Evolutionary conservation across 805 yeast species (phyloP).

Genomic region (Yarrowia sp.): DNA sequence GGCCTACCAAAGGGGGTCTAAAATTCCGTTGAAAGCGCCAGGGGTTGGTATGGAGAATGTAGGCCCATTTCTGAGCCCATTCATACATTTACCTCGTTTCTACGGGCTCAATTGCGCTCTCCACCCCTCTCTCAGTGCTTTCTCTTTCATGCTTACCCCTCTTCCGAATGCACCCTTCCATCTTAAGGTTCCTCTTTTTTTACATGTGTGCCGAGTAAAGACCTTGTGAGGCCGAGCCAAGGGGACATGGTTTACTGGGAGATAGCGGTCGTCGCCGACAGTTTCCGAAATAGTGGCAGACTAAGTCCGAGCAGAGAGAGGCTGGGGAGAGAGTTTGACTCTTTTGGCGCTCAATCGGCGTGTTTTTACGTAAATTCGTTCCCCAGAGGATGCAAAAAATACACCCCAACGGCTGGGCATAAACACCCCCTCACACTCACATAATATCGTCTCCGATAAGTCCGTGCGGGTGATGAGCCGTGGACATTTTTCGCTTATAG

Average conservation of each 20-base stretch:
- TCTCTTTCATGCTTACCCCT: constrained; percentile 21
- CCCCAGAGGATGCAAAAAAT: no score
- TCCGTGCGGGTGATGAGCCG: constrained; percentile 16
- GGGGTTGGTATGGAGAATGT: no score
- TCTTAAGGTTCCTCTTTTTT: constrained; percentile 5
- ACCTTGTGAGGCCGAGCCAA: constrained; percentile 23
- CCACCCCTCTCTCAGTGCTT: neutral
- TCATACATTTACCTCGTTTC: neutral
- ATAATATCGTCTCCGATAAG: neutral
- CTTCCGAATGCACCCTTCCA: constrained; percentile 9
- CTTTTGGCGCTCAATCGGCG: no score
- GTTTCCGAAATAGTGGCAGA: neutral
- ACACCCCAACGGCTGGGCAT: no score
- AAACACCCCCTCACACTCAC: neutral
- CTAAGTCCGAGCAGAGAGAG: constrained; percentile 15
- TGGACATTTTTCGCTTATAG: constrained; percentile 12
- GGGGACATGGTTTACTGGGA: constrained; percentile 16
- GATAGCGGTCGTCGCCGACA: constrained; percentile 19
- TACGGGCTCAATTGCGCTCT: neutral
- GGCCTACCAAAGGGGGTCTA: neutral
- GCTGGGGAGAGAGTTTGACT: no score
- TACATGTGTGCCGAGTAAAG: constrained; percentile 21
- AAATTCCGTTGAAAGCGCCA: neutral
- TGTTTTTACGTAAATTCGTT: no score
- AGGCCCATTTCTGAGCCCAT: neutral